These are phyloP conservation scores for Saccharomycopsis sp. DNA, from an alignment of 805 yeast genomes.

Conservation along the genomic window DNA sequence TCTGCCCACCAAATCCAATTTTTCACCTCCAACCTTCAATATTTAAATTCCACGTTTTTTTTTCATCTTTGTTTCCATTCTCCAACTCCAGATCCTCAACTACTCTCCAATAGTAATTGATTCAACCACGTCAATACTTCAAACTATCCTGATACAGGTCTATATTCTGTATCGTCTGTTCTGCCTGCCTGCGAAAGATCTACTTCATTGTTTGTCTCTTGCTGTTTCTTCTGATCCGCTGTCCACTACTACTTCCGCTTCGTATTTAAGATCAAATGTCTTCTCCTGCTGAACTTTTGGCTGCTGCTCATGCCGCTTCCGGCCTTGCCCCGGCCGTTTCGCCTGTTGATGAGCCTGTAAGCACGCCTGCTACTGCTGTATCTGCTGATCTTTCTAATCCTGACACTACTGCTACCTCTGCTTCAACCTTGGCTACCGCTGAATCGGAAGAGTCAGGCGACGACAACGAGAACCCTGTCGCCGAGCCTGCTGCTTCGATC, in stretches of 20 bases:
- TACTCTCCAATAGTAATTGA: neutral
- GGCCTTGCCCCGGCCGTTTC: constrained; percentile 19
- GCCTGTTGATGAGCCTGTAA: constrained; percentile 11
- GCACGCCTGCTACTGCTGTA: constrained; percentile 15
- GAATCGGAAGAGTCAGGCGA: constrained; percentile 22
- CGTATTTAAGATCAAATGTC: constrained; percentile 29
- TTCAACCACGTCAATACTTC: neutral
- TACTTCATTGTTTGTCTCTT: neutral
- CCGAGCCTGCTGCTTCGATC: constrained; percentile 28
- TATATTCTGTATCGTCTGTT: neutral
- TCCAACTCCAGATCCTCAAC: neutral
- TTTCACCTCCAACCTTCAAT: neutral
- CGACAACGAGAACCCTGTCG: constrained; percentile 12
- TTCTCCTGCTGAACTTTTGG: constrained; percentile 36
- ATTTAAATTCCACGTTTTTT: neutral
- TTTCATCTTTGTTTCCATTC: neutral
- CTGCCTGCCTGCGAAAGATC: neutral
- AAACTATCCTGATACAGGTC: too few relatives aligned
- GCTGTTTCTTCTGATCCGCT: neutral
- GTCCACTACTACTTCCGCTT: neutral
- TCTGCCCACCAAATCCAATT: neutral
- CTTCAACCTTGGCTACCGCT: constrained; percentile 19
- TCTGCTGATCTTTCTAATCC: constrained; percentile 32
- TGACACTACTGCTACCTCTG: constrained; percentile 7
- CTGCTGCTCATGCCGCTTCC: constrained; percentile 30